A percentile compares a stretch with the other conserved stretches of the same genome.
Evolutionary conservation across 306 rosid genomes (phyloP).

Genomic region (Cucurbita argyrosperma): DNA sequence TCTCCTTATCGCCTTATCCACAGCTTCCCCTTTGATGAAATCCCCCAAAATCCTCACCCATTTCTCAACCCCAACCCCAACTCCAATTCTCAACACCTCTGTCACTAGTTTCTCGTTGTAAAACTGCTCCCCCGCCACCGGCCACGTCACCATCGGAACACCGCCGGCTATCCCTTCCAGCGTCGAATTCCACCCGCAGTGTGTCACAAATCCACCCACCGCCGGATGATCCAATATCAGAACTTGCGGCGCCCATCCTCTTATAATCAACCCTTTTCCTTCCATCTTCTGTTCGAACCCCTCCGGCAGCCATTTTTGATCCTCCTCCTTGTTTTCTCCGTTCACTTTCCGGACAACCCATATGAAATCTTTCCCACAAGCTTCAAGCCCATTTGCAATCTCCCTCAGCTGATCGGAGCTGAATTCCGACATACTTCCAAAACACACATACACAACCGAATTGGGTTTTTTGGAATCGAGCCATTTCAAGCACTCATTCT

Average conservation of each 20-base stretch:
- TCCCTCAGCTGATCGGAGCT: slow-evolving; percentile 14
- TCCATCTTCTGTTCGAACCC: slow-evolving; percentile 37
- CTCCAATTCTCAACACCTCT: slow-evolving; percentile 31
- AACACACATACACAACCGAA: slow-evolving; percentile 23
- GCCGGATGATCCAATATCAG: slow-evolving; percentile 41
- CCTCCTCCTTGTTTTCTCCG: not conserved
- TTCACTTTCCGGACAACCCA: slow-evolving; percentile 22
- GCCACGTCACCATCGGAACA: slow-evolving; percentile 60
- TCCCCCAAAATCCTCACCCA: slow-evolving; percentile 31
- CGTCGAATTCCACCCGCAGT: slow-evolving; percentile 71
- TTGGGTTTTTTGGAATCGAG: slow-evolving; percentile 10
- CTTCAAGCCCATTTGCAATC: slow-evolving; percentile 24
- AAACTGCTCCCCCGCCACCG: slow-evolving; percentile 56
- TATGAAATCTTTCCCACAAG: slow-evolving; percentile 16
- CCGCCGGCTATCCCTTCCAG: slow-evolving; percentile 41
- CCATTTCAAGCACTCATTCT: slow-evolving; percentile 22
- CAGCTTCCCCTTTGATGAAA: slow-evolving; percentile 27
- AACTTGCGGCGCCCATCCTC: slow-evolving; percentile 69
- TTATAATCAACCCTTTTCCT: slow-evolving; percentile 38
- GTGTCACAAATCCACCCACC: slow-evolving; percentile 52
- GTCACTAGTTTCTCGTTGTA: slow-evolving; percentile 53
- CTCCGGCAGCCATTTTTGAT: slow-evolving; percentile 12
- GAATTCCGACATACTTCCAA: slow-evolving; percentile 20
- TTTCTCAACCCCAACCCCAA: slow-evolving; percentile 41
- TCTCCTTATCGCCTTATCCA: slow-evolving; percentile 30